Conservation (phyloP, 108 stramenopile genomes). For the Ochromonas danica region DNA sequence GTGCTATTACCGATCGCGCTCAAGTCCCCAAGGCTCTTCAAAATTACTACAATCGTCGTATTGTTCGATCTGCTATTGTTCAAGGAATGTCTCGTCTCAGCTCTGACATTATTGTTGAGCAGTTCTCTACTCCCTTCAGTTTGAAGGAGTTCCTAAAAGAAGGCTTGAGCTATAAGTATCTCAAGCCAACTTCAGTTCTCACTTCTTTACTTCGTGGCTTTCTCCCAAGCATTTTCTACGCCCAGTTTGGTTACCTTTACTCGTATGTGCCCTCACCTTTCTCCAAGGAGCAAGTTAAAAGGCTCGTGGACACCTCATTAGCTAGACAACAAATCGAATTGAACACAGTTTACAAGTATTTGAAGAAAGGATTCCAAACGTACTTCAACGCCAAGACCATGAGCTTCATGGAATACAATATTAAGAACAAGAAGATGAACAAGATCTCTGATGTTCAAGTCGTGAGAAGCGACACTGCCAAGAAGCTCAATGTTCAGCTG, state of each 20-base stretch:
- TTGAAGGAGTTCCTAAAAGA: slow-evolving; percentile 49
- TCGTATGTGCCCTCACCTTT: neutral
- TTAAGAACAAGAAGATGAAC: neutral
- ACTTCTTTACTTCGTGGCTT: slow-evolving; percentile 71
- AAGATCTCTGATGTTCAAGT: neutral
- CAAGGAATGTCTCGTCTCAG: slow-evolving; percentile 85
- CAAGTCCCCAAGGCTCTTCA: slow-evolving; percentile 71
- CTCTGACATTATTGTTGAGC: slow-evolving; percentile 89
- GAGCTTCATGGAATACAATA: neutral
- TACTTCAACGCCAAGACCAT: neutral
- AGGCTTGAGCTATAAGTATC: slow-evolving; percentile 60
- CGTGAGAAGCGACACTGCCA: neutral
- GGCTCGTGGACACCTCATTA: neutral
- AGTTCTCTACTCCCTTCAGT: slow-evolving; percentile 72
- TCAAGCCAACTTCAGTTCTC: slow-evolving; percentile 70
- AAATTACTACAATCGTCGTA: slow-evolving; percentile 80
- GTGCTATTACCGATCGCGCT: slow-evolving; percentile 65
- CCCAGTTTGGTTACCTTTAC: slow-evolving; percentile 78
- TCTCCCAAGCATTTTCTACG: slow-evolving; percentile 68
- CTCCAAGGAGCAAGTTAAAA: neutral
- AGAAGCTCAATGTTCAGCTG: too few relatives aligned
- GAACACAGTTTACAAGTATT: neutral
- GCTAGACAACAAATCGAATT: neutral
- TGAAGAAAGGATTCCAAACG: neutral
- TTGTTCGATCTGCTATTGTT: slow-evolving; percentile 78